phyloP scores from a whole-genome alignment of 352 stramenopile species.

The Phytophthora ohioensis region DNA sequence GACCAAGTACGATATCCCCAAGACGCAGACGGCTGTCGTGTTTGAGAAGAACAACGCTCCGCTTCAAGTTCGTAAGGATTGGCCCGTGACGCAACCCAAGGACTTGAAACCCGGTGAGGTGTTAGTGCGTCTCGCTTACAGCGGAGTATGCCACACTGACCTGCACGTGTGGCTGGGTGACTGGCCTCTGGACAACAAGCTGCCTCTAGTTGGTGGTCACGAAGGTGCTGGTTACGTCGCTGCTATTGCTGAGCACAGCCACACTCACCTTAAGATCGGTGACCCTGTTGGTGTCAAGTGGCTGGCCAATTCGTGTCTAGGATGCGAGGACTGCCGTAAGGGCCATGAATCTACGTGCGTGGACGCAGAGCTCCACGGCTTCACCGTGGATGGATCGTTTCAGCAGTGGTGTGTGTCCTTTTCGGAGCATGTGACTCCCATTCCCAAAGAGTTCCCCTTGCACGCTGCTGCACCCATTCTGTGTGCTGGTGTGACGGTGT shows the following conservation, averaged over 20 bases:
- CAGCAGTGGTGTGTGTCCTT: slow-evolving; percentile 73
- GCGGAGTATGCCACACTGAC: slow-evolving; percentile 58
- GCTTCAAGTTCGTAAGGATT: slow-evolving; percentile 56
- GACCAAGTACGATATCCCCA: slow-evolving; percentile 55
- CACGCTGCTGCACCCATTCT: slow-evolving; percentile 68
- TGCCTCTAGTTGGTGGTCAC: slow-evolving; percentile 61
- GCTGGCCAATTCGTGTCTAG: slow-evolving; percentile 54
- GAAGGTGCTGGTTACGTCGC: slow-evolving; percentile 61
- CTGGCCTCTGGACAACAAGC: slow-evolving; percentile 45
- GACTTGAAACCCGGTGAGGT: slow-evolving; percentile 58
- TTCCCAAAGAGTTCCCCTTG: slow-evolving; percentile 63
- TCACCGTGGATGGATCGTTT: slow-evolving; percentile 57
- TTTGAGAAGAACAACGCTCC: slow-evolving; percentile 60
- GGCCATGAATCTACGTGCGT: slow-evolving; percentile 53
- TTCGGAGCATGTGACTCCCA: slow-evolving; percentile 69
- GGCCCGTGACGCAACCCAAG: slow-evolving; percentile 51
- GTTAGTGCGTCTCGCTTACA: slow-evolving; percentile 58
- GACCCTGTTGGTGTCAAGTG: slow-evolving; percentile 59
- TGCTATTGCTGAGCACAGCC: slow-evolving; percentile 48
- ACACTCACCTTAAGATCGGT: slow-evolving; percentile 51
- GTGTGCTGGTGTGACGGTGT: slow-evolving; percentile 89
- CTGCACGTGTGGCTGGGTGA: slow-evolving; percentile 57
- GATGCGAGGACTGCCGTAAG: slow-evolving; percentile 60
- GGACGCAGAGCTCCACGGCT: slow-evolving; percentile 42
- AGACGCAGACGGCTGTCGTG: slow-evolving; percentile 55